These are phyloP conservation scores for Kockiozyma suomiensis DNA, from an alignment of 805 yeast species.

Conservation along the genomic window DNA sequence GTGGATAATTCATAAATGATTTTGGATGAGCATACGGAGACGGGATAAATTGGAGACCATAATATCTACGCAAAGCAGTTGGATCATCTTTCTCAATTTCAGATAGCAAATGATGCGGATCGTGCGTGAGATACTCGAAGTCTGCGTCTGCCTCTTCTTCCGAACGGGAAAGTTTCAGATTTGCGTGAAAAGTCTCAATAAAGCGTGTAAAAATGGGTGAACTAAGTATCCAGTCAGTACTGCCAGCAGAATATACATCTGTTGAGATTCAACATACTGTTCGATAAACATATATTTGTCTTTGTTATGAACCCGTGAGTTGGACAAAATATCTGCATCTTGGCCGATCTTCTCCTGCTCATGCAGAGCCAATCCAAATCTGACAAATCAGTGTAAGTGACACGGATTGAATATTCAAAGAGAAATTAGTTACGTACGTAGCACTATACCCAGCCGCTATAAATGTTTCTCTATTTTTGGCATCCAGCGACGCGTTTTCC, in stretches of 20 bases:
- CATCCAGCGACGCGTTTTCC: neutral
- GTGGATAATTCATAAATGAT: constrained; percentile 5
- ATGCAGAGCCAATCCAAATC: constrained; percentile 23
- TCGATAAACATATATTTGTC: constrained; percentile 18
- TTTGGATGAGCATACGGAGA: constrained; percentile 28
- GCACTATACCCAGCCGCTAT: neutral
- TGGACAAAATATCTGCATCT: constrained; percentile 9
- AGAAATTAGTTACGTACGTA: constrained; percentile 1
- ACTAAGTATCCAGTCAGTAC: neutral
- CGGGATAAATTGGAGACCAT: constrained; percentile 18
- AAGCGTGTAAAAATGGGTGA: constrained; percentile 21
- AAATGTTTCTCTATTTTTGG: neutral
- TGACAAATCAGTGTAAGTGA: neutral
- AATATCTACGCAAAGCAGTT: neutral
- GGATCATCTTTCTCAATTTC: neutral
- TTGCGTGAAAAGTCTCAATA: constrained; percentile 9
- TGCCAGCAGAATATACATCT: too few relatives aligned
- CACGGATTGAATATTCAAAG: neutral
- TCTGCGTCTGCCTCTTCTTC: neutral
- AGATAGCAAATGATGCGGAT: neutral
- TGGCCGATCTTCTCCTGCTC: constrained; percentile 12
- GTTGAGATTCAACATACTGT: constrained; percentile 2
- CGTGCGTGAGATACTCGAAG: neutral
- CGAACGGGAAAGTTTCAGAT: neutral
- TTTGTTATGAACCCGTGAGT: neutral